phyloP scores from a whole-genome alignment of 179 eudicot genomes.

The Nepenthes alata region DNA sequence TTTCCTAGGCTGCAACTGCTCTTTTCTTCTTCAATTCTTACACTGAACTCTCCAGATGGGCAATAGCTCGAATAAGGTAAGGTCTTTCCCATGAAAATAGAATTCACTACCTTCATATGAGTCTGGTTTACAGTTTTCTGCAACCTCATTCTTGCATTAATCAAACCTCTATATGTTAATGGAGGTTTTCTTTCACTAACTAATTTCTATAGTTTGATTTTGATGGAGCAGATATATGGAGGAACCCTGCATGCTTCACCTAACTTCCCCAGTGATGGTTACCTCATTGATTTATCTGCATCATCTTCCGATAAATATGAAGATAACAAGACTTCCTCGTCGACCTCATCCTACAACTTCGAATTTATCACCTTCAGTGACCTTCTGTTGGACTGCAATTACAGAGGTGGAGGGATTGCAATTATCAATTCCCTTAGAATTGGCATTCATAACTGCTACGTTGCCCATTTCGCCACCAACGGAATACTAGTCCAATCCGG shows the following conservation, averaged over 20 bases:
- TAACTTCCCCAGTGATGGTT: conserved; percentile 36
- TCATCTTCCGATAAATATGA: not conserved
- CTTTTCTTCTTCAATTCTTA: no score
- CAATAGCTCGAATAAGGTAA: no score
- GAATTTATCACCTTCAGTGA: conserved; percentile 49
- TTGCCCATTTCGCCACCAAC: conserved; percentile 41
- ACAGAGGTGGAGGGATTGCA: conserved; percentile 36
- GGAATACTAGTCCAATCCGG: conserved; percentile 46
- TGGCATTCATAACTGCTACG: conserved; percentile 33
- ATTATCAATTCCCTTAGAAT: conserved; percentile 30
- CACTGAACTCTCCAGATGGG: no score
- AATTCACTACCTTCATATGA: no score
- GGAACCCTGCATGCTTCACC: conserved; percentile 50
- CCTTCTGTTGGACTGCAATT: conserved; percentile 45
- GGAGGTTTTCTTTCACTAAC: not conserved
- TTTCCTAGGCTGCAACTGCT: no score
- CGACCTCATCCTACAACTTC: conserved; percentile 17
- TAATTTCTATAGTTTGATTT: not conserved
- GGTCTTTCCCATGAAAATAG: not conserved
- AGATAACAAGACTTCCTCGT: not conserved
- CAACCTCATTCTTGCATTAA: conserved; percentile 1
- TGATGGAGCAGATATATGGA: conserved; percentile 33
- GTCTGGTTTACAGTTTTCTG: not conserved
- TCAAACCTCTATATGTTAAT: not conserved
- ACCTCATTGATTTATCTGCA: conserved; percentile 31